Conservation (phyloP, 2,329 filamentous ascomycete genomes). For the Lasiodiplodia hormozganensis region DNA sequence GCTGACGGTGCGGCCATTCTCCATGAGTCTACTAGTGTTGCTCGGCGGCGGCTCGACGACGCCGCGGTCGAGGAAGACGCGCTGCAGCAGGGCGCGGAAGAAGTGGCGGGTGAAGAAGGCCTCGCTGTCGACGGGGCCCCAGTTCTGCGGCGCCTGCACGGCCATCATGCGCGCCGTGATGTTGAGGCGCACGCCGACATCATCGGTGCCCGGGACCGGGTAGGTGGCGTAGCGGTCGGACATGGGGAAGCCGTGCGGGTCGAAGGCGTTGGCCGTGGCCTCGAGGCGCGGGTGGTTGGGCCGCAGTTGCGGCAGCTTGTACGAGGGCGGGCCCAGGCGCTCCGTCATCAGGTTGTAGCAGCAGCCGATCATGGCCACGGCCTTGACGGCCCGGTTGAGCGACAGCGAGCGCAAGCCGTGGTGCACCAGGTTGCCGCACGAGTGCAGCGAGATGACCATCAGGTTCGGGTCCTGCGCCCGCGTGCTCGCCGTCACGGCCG, state of each 20-base stretch:
- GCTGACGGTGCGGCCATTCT: slow-evolving; percentile 38
- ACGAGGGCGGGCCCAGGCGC: slow-evolving; percentile 82
- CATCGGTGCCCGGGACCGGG: slow-evolving; percentile 32
- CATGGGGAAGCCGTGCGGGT: slow-evolving; percentile 95
- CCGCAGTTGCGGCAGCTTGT: slow-evolving; percentile 80
- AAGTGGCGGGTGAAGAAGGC: slow-evolving; percentile 92
- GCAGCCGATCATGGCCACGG: slow-evolving; percentile 96
- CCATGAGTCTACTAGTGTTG: slow-evolving; percentile 39
- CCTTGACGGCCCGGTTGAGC: slow-evolving; percentile 81
- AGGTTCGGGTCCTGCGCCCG: slow-evolving; percentile 54
- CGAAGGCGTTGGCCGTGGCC: slow-evolving; percentile 73
- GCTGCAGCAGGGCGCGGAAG: slow-evolving; percentile 87
- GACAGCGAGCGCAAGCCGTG: slow-evolving; percentile 87
- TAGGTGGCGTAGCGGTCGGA: slow-evolving; percentile 70
- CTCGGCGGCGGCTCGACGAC: slow-evolving; percentile 68
- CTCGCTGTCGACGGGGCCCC: slow-evolving; percentile 81
- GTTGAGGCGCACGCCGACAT: slow-evolving; percentile 78
- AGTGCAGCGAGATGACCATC: slow-evolving; percentile 95
- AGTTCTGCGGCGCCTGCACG: slow-evolving; percentile 92
- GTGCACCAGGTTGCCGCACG: slow-evolving; percentile 96
- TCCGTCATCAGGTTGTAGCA: slow-evolving; percentile 98
- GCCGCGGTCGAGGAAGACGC: slow-evolving; percentile 86
- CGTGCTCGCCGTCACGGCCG: slow-evolving; percentile 36
- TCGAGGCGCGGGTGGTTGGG: slow-evolving; percentile 74
- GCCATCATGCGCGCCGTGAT: slow-evolving; percentile 99